Evolutionary conservation across 176 grass and related monocot genomes (phyloP).

Genomic region (Lolium multiflorum): DNA sequence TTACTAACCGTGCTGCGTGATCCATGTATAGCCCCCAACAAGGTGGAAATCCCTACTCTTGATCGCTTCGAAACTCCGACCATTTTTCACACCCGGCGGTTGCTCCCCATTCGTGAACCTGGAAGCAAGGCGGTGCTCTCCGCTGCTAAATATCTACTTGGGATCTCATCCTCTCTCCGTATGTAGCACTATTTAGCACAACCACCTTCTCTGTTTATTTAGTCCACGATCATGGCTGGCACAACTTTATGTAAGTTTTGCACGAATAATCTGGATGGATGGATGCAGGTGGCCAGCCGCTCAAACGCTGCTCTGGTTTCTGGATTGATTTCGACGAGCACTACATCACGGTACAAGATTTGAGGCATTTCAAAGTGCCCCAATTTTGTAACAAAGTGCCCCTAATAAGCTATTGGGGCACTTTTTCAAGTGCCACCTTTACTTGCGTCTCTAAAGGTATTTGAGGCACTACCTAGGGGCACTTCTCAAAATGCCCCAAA

Average conservation of each 20-base stretch:
- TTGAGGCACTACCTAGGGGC: too few species aligned
- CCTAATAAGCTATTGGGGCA: too few species aligned
- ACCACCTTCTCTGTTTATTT: not conserved
- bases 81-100: not conserved
- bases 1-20: not conserved
- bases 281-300: not conserved
- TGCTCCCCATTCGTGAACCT: not conserved
- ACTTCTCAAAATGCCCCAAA: too few species aligned
- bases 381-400: too few species aligned
- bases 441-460: too few species aligned
- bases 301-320: slow-evolving; percentile 2
- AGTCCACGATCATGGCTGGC: not conserved
- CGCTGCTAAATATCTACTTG: not conserved
- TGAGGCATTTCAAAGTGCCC: too few species aligned
- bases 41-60: not conserved
- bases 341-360: too few species aligned
- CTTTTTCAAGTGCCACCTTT: too few species aligned
- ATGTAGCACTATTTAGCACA: not conserved
- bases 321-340: not conserved
- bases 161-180: slow-evolving; percentile 6
- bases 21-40: not conserved
- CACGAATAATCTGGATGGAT: not conserved
- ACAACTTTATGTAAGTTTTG: not conserved
- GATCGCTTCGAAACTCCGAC: not conserved
- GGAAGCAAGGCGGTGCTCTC: not conserved